Percentiles rank a stretch among this genome's conserved stretches.
phyloP scores from a whole-genome alignment of 2,329 filamentous ascomycete genomes.

The Shiraia bambusicola region DNA sequence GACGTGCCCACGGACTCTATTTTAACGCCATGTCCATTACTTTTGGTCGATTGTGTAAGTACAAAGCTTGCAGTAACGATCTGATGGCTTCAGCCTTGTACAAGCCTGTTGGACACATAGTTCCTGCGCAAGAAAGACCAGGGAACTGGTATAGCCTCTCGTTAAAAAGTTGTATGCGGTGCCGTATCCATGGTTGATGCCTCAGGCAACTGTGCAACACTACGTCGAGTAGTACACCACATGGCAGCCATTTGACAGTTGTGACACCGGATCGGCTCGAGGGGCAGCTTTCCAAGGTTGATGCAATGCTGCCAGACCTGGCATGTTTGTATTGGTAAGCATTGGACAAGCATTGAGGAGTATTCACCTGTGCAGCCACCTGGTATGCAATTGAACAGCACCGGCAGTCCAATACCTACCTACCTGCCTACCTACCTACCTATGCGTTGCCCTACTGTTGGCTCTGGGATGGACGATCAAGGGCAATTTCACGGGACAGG shows the following conservation, averaged over 20 bases:
- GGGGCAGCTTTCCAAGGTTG: conserved; percentile 12
- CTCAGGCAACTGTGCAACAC: conserved; percentile 15
- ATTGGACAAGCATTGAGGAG: no score
- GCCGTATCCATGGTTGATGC: conserved; percentile 12
- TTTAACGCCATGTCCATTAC: no score
- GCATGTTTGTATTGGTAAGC: background rate
- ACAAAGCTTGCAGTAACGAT: conserved; percentile 3
- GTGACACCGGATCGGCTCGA: conserved; percentile 36
- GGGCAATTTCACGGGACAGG: background rate
- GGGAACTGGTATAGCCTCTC: background rate
- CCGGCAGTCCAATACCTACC: no score
- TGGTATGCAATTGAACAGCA: no score
- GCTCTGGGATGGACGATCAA: background rate
- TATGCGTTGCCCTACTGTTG: background rate
- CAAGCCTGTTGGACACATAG: conserved; percentile 28
- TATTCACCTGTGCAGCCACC: no score
- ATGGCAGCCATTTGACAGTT: conserved; percentile 38
- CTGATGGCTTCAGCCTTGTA: conserved; percentile 14
- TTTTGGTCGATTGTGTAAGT: background rate
- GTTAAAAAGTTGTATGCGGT: background rate
- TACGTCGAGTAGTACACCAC: conserved; percentile 26
- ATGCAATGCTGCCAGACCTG: conserved; percentile 17
- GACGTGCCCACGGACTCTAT: no score
- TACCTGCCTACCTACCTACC: no score
- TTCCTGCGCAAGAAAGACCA: conserved; percentile 24